Evolutionary conservation across 2,329 filamentous ascomycete genomes (phyloP).

Genomic region (Thelonectria olida): DNA sequence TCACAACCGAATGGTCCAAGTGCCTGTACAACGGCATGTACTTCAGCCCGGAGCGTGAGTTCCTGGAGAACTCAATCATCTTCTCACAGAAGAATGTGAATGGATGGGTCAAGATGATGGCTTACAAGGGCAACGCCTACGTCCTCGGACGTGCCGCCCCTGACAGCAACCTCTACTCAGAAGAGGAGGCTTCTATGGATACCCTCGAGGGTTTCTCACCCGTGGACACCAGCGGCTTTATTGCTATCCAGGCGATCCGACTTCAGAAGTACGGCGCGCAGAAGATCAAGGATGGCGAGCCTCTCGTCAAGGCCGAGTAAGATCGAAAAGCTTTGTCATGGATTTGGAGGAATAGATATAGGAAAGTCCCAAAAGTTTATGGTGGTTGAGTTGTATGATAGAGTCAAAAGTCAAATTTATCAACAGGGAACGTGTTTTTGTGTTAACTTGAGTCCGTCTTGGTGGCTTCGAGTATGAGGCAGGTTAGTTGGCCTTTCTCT

Average conservation of each 20-base stretch:
- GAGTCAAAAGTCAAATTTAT: too few relatives aligned
- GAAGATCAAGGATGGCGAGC: conserved; percentile 30
- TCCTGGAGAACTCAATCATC: conserved; percentile 66
- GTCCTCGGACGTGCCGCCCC: conserved; percentile 51
- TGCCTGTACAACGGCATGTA: conserved; percentile 60
- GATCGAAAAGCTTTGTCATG: too few relatives aligned
- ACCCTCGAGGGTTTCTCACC: conserved; percentile 53
- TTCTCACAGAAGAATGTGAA: conserved; percentile 60
- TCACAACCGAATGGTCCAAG: conserved; percentile 56
- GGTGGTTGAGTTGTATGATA: too few relatives aligned
- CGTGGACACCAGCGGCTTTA: conserved; percentile 59
- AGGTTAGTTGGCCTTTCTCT: too few relatives aligned
- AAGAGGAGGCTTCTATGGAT: conserved; percentile 58
- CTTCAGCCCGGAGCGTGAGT: conserved; percentile 62
- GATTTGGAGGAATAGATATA: too few relatives aligned
- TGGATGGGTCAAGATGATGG: conserved; percentile 48
- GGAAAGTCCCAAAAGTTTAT: too few relatives aligned
- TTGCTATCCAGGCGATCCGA: conserved; percentile 73
- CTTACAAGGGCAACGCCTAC: conserved; percentile 48
- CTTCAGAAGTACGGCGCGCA: conserved; percentile 54
- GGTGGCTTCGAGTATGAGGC: too few relatives aligned
- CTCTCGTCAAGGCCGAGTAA: conserved; percentile 18
- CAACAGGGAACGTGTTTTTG: too few relatives aligned
- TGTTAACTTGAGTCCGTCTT: too few relatives aligned
- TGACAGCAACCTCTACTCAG: conserved; percentile 57